Conservation (phyloP, 2,329 filamentous ascomycete genomes). For the Sordariomycetes sp. region DNA sequence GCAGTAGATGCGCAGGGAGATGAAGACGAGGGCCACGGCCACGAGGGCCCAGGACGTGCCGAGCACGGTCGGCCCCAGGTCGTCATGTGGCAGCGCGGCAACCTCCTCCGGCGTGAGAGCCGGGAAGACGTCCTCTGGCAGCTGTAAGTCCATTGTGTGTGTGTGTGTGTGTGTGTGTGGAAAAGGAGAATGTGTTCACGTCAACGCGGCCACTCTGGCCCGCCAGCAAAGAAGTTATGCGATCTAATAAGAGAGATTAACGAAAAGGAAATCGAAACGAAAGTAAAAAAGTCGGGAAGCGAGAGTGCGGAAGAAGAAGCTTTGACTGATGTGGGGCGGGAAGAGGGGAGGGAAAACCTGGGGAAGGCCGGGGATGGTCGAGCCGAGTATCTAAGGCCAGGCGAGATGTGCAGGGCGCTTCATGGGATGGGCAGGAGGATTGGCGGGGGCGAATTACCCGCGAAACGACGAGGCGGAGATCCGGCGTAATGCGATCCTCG, state of each 20-base stretch:
- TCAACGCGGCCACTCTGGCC: too few relatives aligned
- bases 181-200: background rate
- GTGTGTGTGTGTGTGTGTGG: background rate
- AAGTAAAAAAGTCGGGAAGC: background rate
- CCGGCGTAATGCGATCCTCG: background rate
- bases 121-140: background rate
- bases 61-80: conserved; percentile 2
- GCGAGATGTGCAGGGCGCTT: background rate
- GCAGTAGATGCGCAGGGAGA: conserved; percentile 23
- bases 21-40: conserved; percentile 6
- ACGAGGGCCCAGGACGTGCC: conserved; percentile 8
- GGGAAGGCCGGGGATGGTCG: background rate
- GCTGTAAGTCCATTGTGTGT: background rate
- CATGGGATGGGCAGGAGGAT: background rate
- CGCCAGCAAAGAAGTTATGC: too few relatives aligned
- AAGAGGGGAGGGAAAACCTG: background rate
- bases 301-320: background rate
- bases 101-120: background rate
- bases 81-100: conserved; percentile 1
- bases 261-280: background rate
- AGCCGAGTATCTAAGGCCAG: background rate
- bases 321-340: background rate
- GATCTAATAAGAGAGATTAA: background rate
- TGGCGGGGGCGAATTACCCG: background rate
- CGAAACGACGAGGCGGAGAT: background rate